Evolutionary conservation across 2,329 filamentous ascomycete genomes (phyloP).

Genomic region (Cercospora canescens): DNA sequence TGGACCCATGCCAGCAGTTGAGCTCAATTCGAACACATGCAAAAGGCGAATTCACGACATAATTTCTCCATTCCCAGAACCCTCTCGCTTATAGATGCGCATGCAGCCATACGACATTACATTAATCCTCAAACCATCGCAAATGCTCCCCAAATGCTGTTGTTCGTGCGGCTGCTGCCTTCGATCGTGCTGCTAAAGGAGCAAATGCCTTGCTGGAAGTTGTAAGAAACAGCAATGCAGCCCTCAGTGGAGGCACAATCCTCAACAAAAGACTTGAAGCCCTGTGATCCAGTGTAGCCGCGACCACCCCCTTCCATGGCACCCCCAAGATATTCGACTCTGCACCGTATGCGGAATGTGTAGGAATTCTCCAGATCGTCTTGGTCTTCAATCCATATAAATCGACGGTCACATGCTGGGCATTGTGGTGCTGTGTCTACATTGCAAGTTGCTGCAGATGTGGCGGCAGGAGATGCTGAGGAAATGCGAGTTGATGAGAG

Average conservation of each 20-base stretch:
- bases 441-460: neutral
- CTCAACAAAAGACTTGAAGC: constrained; percentile 27
- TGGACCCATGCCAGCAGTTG: too few relatives aligned
- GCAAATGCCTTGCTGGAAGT: constrained; percentile 1
- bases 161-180: neutral
- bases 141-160: neutral
- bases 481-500: neutral
- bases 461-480: neutral
- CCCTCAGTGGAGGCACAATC: constrained; percentile 24
- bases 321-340: constrained; percentile 30
- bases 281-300: neutral
- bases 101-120: neutral
- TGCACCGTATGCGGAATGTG: constrained; percentile 26
- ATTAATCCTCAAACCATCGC: neutral
- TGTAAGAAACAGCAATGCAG: constrained; percentile 30
- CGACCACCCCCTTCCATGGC: constrained; percentile 22
- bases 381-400: constrained; percentile 11
- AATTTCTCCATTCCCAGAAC: neutral
- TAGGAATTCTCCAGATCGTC: constrained; percentile 4
- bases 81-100: neutral
- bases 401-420: constrained; percentile 23
- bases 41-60: neutral
- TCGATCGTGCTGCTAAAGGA: constrained; percentile 5
- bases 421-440: constrained; percentile 14
- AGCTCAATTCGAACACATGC: too few relatives aligned